Percentiles rank a stretch among this genome's conserved stretches.
phyloP scores from a whole-genome alignment of 2,329 filamentous ascomycete genomes.

The Venturia pyrina region DNA sequence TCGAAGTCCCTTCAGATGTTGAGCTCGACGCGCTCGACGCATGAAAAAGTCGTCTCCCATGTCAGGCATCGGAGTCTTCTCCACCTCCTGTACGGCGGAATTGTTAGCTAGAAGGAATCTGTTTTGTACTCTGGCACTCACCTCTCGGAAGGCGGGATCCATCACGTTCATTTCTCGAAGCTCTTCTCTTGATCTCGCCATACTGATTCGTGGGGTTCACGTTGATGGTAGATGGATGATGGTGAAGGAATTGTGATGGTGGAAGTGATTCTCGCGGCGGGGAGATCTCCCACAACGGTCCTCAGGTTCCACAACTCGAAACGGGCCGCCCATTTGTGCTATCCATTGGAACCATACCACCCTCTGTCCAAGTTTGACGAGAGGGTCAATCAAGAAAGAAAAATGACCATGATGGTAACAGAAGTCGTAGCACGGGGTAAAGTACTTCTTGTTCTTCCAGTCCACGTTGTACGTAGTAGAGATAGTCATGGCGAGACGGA shows the following conservation, averaged over 20 bases:
- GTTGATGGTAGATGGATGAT: not conserved
- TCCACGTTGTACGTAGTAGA: too few species aligned
- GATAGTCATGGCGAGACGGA: too few species aligned
- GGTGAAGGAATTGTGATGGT: not conserved
- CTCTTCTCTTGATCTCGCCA: slow-evolving; percentile 1
- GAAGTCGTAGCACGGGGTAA: too few species aligned
- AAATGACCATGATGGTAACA: too few species aligned
- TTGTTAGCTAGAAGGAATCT: not conserved
- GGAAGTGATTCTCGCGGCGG: not conserved
- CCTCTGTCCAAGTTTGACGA: too few species aligned
- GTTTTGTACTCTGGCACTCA: not conserved
- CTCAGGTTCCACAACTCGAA: too few species aligned
- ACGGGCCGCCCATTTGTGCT: too few species aligned
- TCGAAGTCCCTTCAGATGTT: slow-evolving; percentile 21
- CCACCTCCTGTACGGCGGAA: not conserved
- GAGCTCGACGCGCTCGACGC: slow-evolving; percentile 18
- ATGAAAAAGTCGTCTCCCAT: slow-evolving; percentile 17
- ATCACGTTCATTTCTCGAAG: not conserved
- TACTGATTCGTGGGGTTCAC: not conserved
- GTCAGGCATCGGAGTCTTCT: slow-evolving; percentile 6
- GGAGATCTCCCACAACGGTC: too few species aligned
- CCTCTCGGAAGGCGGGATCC: not conserved
- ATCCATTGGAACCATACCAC: too few species aligned
- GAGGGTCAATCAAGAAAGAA: too few species aligned
- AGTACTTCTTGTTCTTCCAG: too few species aligned